Base-by-base conservation (phyloP, 257 asterid genomes). In the Anisodus tanguticus region DNA sequence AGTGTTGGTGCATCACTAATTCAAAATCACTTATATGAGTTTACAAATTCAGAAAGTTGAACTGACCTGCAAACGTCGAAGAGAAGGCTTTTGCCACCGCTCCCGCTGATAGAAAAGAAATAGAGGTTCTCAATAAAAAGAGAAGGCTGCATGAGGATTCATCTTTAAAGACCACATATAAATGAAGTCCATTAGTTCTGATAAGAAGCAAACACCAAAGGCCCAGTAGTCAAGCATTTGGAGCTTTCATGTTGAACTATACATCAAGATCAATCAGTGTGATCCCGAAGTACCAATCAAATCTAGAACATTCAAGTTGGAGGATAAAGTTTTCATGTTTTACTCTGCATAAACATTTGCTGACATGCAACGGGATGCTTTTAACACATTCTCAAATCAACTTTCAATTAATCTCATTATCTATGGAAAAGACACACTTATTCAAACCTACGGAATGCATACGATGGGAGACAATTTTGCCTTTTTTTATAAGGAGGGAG, bases 41-140 rank as follows among this genome's bases (percentile, higher is more conserved):
- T 74, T 57, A 60, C 47, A 5, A 77, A 63, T 80, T 19, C 49
- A 82, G 57, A 11, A 64, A 41, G 31, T 55, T 41, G 60, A 74
- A 85, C 94, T 87, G 77, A 97, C 99, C 99, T 95, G 99, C 90
- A 97, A 88, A 83, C 93, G 98, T 26, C 99, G 97, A 84, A 95
- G 94, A 82, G 93, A 77, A 64, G 99, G 99, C 86, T 97, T 97
- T 85, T 95, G 99, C 98, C 97, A 93, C 78, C 93, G 89, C 85
- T 90, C 97, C 59, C 99, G 93, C 99, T 97, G 93, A 83, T 83
- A 85, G 57, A 89, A 78, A 57, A 80, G 62, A 90, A 79, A 84
- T 31, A 71, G 84, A 83, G 86, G 67, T 63, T 78, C 77, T 85
- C 69, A 79, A 45, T 77, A 64, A 86, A 53, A 79, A 59, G 53